Conservation (phyloP, 2,329 filamentous ascomycete species). For the Cercospora nicotianae region DNA sequence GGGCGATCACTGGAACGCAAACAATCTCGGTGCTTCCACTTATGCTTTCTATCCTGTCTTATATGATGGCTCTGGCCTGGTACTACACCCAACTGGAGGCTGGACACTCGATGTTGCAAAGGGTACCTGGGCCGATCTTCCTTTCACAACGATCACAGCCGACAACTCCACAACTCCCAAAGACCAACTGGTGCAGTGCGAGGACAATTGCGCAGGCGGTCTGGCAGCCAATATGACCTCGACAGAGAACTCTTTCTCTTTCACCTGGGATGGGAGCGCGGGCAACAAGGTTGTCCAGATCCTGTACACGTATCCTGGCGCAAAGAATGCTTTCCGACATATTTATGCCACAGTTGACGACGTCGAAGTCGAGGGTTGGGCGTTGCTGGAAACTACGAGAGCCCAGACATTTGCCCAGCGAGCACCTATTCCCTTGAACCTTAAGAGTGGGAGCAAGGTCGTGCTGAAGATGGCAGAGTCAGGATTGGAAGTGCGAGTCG, state of each 20-base stretch:
- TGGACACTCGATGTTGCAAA: slow-evolving; percentile 31
- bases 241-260: slow-evolving; percentile 23
- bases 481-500: slow-evolving; percentile 25
- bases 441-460: slow-evolving; percentile 26
- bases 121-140: slow-evolving; percentile 29
- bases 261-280: slow-evolving; percentile 24
- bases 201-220: slow-evolving; percentile 25
- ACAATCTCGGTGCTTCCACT: slow-evolving; percentile 49
- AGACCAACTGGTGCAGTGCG: slow-evolving; percentile 21
- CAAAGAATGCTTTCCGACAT: slow-evolving; percentile 31
- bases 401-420: slow-evolving; percentile 26
- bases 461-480: slow-evolving; percentile 27
- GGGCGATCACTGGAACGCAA: slow-evolving; percentile 65
- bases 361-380: slow-evolving; percentile 20
- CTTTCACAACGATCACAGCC: slow-evolving; percentile 26
- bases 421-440: slow-evolving; percentile 26
- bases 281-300: slow-evolving; percentile 29
- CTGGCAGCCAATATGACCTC: slow-evolving; percentile 28
- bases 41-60: slow-evolving; percentile 34
- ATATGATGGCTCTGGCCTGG: slow-evolving; percentile 24
- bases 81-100: slow-evolving; percentile 30
- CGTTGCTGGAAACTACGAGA: slow-evolving; percentile 29
- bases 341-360: slow-evolving; percentile 27
- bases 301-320: slow-evolving; percentile 29
- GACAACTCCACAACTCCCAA: slow-evolving; percentile 25